These are phyloP conservation scores for Candolleomyces efflorescens DNA, from an alignment of 768 basidiomycete species.

Conservation along the genomic window DNA sequence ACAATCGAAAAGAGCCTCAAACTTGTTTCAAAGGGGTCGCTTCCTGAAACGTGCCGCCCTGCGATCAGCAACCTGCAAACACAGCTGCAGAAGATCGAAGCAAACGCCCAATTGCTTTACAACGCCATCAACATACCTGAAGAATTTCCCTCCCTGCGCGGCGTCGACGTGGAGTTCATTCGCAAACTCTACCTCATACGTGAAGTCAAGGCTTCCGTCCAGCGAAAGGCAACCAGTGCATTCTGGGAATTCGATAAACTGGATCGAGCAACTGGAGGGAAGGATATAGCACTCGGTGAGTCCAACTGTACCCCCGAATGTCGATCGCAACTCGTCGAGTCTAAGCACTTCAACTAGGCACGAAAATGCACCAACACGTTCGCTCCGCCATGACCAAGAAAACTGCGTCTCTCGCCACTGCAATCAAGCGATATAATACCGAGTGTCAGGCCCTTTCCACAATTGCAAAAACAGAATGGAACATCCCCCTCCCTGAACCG, in stretches of 20 bases:
- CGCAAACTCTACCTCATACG: slow-evolving; percentile 26
- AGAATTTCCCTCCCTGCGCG: slow-evolving; percentile 24
- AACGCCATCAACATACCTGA: slow-evolving; percentile 26
- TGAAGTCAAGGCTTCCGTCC: slow-evolving; percentile 37
- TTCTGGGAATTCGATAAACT: slow-evolving; percentile 36
- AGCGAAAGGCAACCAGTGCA: slow-evolving; percentile 25
- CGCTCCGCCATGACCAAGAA: slow-evolving; percentile 26
- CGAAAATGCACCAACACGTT: slow-evolving; percentile 20
- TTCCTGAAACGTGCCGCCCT: neutral
- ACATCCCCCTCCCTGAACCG: slow-evolving; percentile 27
- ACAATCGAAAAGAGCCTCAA: neutral
- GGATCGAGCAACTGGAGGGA: slow-evolving; percentile 27
- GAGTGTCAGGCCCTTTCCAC: slow-evolving; percentile 19
- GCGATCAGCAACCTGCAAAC: slow-evolving; percentile 8
- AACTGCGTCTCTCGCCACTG: slow-evolving; percentile 21
- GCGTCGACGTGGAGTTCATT: slow-evolving; percentile 26
- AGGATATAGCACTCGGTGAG: slow-evolving; percentile 28
- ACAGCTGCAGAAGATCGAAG: slow-evolving; percentile 15
- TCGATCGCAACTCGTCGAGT: neutral
- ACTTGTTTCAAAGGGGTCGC: neutral
- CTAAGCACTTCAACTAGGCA: slow-evolving; percentile 14
- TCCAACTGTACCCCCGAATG: neutral
- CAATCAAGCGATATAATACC: slow-evolving; percentile 19
- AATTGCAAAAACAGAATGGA: slow-evolving; percentile 15
- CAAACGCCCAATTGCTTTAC: slow-evolving; percentile 25